Percentiles rank a stretch among this genome's conserved stretches.
Conservation (phyloP, 805 yeast genomes). For the Maudiozyma bulderi region DNA sequence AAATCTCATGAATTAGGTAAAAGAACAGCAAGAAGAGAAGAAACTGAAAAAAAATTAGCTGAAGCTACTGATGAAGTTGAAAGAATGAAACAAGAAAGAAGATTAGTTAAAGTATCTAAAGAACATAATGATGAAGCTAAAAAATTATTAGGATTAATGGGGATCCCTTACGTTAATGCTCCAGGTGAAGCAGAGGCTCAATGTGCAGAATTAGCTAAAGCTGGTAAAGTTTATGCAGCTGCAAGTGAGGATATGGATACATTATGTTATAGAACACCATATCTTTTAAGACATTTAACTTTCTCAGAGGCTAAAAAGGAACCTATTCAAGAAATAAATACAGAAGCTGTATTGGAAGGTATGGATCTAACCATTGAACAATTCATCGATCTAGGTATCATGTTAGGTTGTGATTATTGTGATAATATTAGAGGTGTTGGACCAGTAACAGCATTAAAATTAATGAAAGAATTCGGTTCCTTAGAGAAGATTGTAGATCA, state of each 20-base stretch:
- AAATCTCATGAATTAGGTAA: constrained; percentile 90
- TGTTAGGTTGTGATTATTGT: constrained; percentile 95
- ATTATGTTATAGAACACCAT: constrained; percentile 81
- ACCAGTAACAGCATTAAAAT: constrained; percentile 84
- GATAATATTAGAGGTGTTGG: constrained; percentile 94
- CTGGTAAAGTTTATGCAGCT: constrained; percentile 91
- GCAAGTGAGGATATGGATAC: constrained; percentile 99
- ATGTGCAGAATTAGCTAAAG: constrained; percentile 84
- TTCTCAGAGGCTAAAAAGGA: constrained; percentile 89
- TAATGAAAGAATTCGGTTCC: constrained; percentile 75
- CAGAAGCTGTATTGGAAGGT: constrained; percentile 60
- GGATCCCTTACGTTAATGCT: constrained; percentile 86
- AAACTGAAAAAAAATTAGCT: constrained; percentile 67
- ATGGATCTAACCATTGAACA: constrained; percentile 62
- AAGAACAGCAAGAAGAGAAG: constrained; percentile 70
- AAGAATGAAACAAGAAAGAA: constrained; percentile 63
- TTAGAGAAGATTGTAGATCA: constrained; percentile 68
- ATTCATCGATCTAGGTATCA: constrained; percentile 84
- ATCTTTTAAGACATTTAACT: constrained; percentile 76
- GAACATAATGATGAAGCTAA: constrained; percentile 95
- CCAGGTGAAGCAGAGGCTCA: constrained; percentile 99
- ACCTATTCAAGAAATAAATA: constrained; percentile 78
- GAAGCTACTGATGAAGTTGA: constrained; percentile 67
- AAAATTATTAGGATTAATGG: constrained; percentile 73
- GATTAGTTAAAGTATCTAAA: constrained; percentile 79